These are phyloP conservation scores for Colletotrichum sp. DNA, from an alignment of 2,329 filamentous ascomycete species.

Conservation along the genomic window DNA sequence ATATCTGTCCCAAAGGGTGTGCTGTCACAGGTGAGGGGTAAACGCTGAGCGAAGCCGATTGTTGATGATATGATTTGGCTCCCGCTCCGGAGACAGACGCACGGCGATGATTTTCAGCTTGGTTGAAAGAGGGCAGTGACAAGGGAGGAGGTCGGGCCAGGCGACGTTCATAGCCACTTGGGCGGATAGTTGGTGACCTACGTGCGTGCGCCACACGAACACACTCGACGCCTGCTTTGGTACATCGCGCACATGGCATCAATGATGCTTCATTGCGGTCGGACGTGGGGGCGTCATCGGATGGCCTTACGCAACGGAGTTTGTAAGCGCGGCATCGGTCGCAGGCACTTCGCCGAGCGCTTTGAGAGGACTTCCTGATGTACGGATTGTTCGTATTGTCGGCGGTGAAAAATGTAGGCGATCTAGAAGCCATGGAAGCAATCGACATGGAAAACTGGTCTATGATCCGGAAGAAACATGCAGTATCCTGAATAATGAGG, in stretches of 20 bases:
- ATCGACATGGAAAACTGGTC: neutral
- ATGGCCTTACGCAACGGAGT: neutral
- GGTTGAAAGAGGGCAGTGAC: neutral
- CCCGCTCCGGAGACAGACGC: neutral
- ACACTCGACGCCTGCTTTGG: neutral
- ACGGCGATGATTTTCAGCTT: neutral
- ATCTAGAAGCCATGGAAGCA: neutral
- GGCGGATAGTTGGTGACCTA: neutral
- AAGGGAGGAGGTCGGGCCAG: neutral
- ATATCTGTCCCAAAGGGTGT: neutral
- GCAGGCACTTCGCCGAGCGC: neutral
- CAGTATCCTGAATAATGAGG: neutral
- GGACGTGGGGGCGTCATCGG: accelerated
- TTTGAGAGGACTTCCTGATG: neutral
- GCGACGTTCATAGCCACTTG: neutral
- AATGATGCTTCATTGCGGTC: neutral
- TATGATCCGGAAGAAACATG: neutral
- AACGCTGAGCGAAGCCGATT: accelerated
- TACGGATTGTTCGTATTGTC: neutral
- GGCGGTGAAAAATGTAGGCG: neutral
- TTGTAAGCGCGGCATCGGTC: neutral
- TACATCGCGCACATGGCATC: neutral
- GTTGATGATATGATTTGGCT: neutral
- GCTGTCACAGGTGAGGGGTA: neutral
- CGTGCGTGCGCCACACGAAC: neutral